Evolutionary conservation across 2,329 filamentous ascomycete genomes (phyloP), one percentile per base, ranked within the genome.

Genomic region (Colletotrichum kahawae): DNA sequence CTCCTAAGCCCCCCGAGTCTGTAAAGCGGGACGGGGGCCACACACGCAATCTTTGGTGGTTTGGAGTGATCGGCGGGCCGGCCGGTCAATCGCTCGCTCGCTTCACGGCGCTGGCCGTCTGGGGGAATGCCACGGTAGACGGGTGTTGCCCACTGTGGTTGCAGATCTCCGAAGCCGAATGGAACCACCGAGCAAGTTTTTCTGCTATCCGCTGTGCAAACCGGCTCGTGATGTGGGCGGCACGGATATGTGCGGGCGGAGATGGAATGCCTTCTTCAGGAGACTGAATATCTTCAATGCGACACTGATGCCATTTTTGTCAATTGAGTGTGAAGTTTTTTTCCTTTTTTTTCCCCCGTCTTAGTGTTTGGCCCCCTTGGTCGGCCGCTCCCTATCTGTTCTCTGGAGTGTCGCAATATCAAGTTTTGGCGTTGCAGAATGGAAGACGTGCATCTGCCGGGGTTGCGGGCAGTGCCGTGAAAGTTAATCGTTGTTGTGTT

Each of bases 91-190:
- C 62, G 27, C 62, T 66, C 71, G 62, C 33, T 54, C 36, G 63
- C 59, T 70, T 59, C 60, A 65, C 60, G 71, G 71, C 67, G 71
- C 60, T 74, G 71, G 59, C 71, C 71, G 71, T 60, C 66, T 70
- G 66, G 66, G 71, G 70, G 57, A 62, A 43, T 60, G 38, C 24
- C 57, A 62, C 65, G 60, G 12, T 29, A 56, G 70, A 62, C 63
- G 63, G 63, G 38, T 21, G 36, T 34, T 63, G 21, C 29, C 51
- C 59, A 48, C 29, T 31, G 29, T 63, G 34, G 57, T 57, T 34
- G 66, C 57, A 69, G 66, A 70, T 74, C 67, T 38, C 67, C 71
- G 66, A 14, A 43, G 66, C 66, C 48, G 62, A 71, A 56, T 67
- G 43, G 18, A 24, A 67, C 54, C 31, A 54, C 43, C 31, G 27